Percentiles rank a stretch among this genome's conserved stretches.
Conservation (phyloP, 805 yeast genomes). For the Yarrowia sp. region DNA sequence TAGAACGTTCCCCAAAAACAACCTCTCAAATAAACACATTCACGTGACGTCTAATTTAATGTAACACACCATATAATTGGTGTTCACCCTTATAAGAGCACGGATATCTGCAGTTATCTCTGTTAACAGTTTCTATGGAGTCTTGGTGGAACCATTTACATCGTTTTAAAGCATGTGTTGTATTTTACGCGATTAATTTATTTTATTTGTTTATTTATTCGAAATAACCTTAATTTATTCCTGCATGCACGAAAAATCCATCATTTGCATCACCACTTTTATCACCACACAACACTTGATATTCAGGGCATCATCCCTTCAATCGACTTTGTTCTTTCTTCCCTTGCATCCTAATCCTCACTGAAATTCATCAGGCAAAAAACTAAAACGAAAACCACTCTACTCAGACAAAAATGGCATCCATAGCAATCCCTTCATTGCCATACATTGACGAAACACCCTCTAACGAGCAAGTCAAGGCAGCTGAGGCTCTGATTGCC, state of each 20-base stretch:
- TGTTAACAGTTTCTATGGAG: too few relatives aligned
- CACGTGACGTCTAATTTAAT: too few relatives aligned
- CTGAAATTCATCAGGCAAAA: neutral
- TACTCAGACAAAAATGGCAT: neutral
- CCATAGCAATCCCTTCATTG: neutral
- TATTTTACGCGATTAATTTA: too few relatives aligned
- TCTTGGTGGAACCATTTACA: too few relatives aligned
- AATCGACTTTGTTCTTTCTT: neutral
- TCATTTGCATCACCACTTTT: neutral
- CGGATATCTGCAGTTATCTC: too few relatives aligned
- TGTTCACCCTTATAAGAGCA: too few relatives aligned
- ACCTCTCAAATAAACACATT: too few relatives aligned
- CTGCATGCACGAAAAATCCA: neutral
- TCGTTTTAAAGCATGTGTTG: too few relatives aligned
- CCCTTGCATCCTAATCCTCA: neutral
- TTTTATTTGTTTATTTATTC: too few relatives aligned
- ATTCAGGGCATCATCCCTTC: neutral
- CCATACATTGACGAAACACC: constrained; percentile 26
- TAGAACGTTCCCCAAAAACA: too few relatives aligned
- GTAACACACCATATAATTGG: too few relatives aligned
- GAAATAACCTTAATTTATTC: neutral
- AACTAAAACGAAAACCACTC: neutral
- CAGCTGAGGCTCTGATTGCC: constrained; percentile 8
- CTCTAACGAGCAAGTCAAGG: neutral
- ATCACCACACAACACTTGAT: neutral